phyloP scores from a whole-genome alignment of 768 basidiomycete species.

The Tephrocybe rancida region DNA sequence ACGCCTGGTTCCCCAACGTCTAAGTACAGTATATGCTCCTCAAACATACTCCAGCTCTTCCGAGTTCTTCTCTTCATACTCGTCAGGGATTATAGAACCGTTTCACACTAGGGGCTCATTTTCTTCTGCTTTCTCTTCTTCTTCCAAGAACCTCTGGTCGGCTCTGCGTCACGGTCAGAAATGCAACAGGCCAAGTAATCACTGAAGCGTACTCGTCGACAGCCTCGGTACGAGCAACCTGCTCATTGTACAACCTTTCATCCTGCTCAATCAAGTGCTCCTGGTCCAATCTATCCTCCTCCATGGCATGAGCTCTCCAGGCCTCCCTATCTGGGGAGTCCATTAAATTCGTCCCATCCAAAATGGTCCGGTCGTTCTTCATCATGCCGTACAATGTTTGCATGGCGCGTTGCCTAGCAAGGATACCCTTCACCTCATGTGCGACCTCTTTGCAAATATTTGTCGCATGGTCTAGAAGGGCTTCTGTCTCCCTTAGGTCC shows the following conservation, averaged over 20 bases:
- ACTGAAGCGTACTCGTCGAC: background rate
- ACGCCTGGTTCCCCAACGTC: too few relatives aligned
- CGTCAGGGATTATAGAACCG: background rate
- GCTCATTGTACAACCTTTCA: background rate
- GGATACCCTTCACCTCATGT: slow-evolving; percentile 13
- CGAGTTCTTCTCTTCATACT: background rate
- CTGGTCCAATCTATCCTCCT: slow-evolving; percentile 4
- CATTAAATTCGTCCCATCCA: slow-evolving; percentile 31
- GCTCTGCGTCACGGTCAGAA: too few relatives aligned
- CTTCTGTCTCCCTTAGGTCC: slow-evolving; percentile 19
- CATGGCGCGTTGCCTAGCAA: slow-evolving; percentile 17
- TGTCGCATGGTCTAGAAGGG: slow-evolving; percentile 13
- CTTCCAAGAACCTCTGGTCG: background rate
- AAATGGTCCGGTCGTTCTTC: slow-evolving; percentile 25
- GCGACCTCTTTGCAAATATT: slow-evolving; percentile 6
- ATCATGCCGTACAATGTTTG: slow-evolving; percentile 20
- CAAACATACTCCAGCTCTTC: slow-evolving; percentile 6
- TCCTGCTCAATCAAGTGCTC: slow-evolving; percentile 1
- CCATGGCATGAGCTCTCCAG: slow-evolving; percentile 14
- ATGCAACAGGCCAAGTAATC: too few relatives aligned
- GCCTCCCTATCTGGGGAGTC: slow-evolving; percentile 8
- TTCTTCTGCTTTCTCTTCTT: background rate
- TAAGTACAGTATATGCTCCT: too few relatives aligned
- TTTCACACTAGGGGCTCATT: background rate
- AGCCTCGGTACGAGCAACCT: background rate